Base-by-base conservation (phyloP, 2,329 filamentous ascomycete species). In the Dothiorella sarmentorum region DNA sequence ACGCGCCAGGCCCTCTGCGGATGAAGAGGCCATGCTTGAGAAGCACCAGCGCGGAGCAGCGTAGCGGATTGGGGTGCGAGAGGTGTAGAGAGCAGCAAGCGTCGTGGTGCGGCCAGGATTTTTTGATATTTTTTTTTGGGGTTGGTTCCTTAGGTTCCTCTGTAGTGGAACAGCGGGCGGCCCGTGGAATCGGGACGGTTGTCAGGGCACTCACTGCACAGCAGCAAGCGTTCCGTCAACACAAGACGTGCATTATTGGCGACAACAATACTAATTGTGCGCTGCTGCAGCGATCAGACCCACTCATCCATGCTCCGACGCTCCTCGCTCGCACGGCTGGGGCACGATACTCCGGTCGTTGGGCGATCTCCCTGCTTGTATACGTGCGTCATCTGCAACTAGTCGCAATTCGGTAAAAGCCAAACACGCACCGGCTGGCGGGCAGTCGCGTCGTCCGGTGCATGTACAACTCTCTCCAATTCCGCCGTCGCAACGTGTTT, bases 21-120 rank as follows among this genome's bases (percentile, higher is more conserved):
- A 56, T 11, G 57, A 51, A 22, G 52, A 61, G 38, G 60, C 47
- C 60, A 61, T 61, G 4, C 38, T 49, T 0, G 13, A 15, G 40
- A 37, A 37, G 7, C 47, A n/a, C 29, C 31, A 31, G 27, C 10
- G 9, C 20, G 35, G 15, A 22, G n/a, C 17, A 7, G 52, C 27
- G 27, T 18, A 29, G 43, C 31, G 20, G 29, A 33, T n/a, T 26
- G 24, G 13, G 24, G 40, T 15, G 18, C 7, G 38, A 17, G 20
- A 31, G 43, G 51, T 35, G n/a, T 31, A 35, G 35, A 4, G 15
- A 9, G 26, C 20, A 55, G 31, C 10, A 18, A 15, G 11, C 37
- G 27, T 47, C 22, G 52, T 33, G 26, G 7, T 4, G 37, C 40
- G 37, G 52, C 52, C 29, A 56, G 29, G 29, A 56, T 44, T 44